A percentile compares a stretch with the other conserved stretches of the same genome.
phyloP scores from a whole-genome alignment of 306 rosid species.

The Prunus persica region DNA sequence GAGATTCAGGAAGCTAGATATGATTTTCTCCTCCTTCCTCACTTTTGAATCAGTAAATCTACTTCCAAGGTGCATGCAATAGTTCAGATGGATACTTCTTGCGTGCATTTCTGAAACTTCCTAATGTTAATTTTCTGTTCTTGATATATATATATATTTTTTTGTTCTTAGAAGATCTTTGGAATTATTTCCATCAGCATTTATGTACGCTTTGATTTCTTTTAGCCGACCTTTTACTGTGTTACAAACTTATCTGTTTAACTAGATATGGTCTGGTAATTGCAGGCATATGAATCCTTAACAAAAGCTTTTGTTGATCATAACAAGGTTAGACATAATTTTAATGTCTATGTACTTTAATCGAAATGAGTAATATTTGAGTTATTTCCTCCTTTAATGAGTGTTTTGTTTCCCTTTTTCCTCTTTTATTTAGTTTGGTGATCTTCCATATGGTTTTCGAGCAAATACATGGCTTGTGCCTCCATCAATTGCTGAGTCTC shows the following conservation, averaged over 20 bases:
- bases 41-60: too few relatives aligned
- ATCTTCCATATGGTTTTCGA: constrained; percentile 93
- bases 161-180: not conserved
- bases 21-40: too few relatives aligned
- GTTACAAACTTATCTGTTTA: not conserved
- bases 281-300: constrained; percentile 83
- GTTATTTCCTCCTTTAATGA: constrained; percentile 9
- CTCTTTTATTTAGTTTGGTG: constrained; percentile 66
- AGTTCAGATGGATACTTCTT: not conserved
- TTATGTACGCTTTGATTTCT: too few relatives aligned
- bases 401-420: not conserved
- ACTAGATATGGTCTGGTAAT: not conserved
- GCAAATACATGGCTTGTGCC: constrained; percentile 95
- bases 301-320: constrained; percentile 84
- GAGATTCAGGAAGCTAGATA: too few relatives aligned
- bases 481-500: constrained; percentile 69
- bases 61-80: not conserved
- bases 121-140: not conserved
- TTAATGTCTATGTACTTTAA: constrained; percentile 3
- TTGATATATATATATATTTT: too few relatives aligned
- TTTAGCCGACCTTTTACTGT: not conserved
- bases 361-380: not conserved
- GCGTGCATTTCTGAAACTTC: not conserved
- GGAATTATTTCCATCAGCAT: not conserved
- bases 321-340: constrained; percentile 60